Conservation (phyloP, 768 basidiomycete genomes). For the Mycena filopes region DNA sequence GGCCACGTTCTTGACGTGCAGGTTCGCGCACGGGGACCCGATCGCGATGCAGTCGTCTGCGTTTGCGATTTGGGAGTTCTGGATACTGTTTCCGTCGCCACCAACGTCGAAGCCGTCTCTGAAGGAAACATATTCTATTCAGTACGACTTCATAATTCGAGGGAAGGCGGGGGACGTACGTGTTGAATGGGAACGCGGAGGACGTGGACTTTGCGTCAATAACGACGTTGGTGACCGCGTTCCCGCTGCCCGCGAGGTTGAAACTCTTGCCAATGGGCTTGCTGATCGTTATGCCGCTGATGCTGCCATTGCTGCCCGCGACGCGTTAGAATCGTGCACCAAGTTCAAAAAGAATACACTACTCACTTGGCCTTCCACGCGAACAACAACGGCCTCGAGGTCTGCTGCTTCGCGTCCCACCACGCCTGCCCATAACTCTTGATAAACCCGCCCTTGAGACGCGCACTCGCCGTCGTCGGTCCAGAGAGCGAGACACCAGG, state of each 20-base stretch:
- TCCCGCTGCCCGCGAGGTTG: slow-evolving; percentile 31
- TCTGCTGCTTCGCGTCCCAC: slow-evolving; percentile 29
- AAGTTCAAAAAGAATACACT: neutral
- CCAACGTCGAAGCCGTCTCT: slow-evolving; percentile 30
- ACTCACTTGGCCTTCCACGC: slow-evolving; percentile 29
- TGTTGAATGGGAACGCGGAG: slow-evolving; percentile 31
- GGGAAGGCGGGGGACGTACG: slow-evolving; percentile 22
- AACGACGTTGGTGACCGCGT: slow-evolving; percentile 17
- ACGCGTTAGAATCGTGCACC: neutral
- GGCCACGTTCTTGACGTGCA: slow-evolving; percentile 21
- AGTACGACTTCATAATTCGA: no score
- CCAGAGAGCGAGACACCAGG: slow-evolving; percentile 25
- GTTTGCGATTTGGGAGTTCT: slow-evolving; percentile 19
- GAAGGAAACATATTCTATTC: neutral
- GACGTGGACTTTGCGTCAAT: slow-evolving; percentile 26
- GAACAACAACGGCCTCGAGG: slow-evolving; percentile 18
- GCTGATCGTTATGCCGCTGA: slow-evolving; percentile 26
- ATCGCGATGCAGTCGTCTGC: slow-evolving; percentile 31
- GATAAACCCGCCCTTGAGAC: slow-evolving; percentile 29
- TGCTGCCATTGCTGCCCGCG: slow-evolving; percentile 32
- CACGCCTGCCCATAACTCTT: slow-evolving; percentile 29
- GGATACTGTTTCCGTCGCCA: slow-evolving; percentile 30
- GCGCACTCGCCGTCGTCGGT: slow-evolving; percentile 14
- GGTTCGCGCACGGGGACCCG: slow-evolving; percentile 28
- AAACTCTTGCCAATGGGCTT: slow-evolving; percentile 34